phyloP scores from a whole-genome alignment of 768 basidiomycete genomes.

The Clavulina sp. region DNA sequence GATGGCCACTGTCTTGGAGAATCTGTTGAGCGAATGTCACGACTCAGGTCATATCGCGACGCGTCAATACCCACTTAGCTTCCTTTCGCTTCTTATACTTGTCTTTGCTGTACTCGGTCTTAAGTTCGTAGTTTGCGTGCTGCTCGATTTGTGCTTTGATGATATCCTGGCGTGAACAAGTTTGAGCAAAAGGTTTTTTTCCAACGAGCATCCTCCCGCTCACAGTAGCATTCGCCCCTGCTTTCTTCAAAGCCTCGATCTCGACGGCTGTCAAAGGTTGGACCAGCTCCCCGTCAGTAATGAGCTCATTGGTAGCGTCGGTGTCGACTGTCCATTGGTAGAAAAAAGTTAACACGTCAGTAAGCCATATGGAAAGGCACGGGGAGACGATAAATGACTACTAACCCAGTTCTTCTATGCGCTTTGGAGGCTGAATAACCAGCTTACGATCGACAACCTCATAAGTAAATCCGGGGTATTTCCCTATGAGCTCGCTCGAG shows the following conservation, averaged over 20 bases:
- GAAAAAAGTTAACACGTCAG: conserved; percentile 3
- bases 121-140: conserved; percentile 80
- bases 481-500: conserved; percentile 56
- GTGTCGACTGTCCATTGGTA: conserved; percentile 59
- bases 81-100: conserved; percentile 95
- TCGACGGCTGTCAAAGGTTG: conserved; percentile 72
- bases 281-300: conserved; percentile 70
- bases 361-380: no score
- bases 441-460: conserved; percentile 65
- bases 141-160: conserved; percentile 87
- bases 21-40: conserved; percentile 30
- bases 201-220: conserved; percentile 12
- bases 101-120: conserved; percentile 97
- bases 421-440: conserved; percentile 39
- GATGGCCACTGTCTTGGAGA: conserved; percentile 70
- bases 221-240: conserved; percentile 66
- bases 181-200: background rate
- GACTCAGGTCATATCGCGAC: background rate
- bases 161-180: conserved; percentile 49
- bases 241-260: conserved; percentile 65
- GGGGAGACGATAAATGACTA: conserved; percentile 1
- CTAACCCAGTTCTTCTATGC: conserved; percentile 68
- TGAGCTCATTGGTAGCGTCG: conserved; percentile 89
- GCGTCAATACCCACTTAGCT: conserved; percentile 57
- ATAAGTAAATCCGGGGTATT: conserved; percentile 78